Percentiles rank a stretch among this genome's conserved stretches.
phyloP scores from a whole-genome alignment of 2,329 filamentous ascomycete genomes.

The Nemania sp. region DNA sequence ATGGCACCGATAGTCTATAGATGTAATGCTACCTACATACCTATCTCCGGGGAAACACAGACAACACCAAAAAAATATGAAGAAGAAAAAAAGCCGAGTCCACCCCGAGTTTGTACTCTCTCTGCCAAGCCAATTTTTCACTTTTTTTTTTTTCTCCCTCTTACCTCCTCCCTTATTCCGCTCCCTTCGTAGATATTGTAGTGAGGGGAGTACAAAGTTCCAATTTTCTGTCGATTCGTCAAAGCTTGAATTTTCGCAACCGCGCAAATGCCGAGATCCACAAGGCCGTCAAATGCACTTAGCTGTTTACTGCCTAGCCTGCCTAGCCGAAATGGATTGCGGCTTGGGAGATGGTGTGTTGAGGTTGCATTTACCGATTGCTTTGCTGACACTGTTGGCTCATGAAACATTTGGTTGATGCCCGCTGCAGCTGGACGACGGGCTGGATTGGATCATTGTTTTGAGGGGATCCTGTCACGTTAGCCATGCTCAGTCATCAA shows the following conservation, averaged over 20 bases:
- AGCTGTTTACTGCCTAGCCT: conserved; percentile 32
- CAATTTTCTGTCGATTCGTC: conserved; percentile 5
- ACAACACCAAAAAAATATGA: background rate
- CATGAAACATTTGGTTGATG: conserved; percentile 30
- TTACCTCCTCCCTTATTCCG: background rate
- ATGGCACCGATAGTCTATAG: conserved; percentile 15
- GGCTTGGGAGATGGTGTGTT: conserved; percentile 30
- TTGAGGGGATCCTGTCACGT: conserved; percentile 15
- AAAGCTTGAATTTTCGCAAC: conserved; percentile 36
- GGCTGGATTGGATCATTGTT: conserved; percentile 23
- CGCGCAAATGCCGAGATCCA: conserved; percentile 42
- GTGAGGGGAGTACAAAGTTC: conserved; percentile 4
- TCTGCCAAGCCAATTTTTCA: conserved; percentile 1
- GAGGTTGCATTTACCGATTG: conserved; percentile 28
- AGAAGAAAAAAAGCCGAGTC: conserved; percentile 2
- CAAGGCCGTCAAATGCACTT: conserved; percentile 22
- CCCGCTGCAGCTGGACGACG: conserved; percentile 12
- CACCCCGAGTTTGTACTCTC: background rate
- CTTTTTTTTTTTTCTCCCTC: background rate
- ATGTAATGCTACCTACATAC: conserved; percentile 2
- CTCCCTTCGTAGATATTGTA: no score
- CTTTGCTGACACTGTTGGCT: conserved; percentile 12
- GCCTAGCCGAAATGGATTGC: conserved; percentile 26
- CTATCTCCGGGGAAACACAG: background rate
- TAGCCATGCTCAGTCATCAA: conserved; percentile 28